Evolutionary conservation across 2,329 filamentous ascomycete genomes (phyloP), one percentile per base, ranked within the genome.

Genomic region (Colletotrichum sp.): DNA sequence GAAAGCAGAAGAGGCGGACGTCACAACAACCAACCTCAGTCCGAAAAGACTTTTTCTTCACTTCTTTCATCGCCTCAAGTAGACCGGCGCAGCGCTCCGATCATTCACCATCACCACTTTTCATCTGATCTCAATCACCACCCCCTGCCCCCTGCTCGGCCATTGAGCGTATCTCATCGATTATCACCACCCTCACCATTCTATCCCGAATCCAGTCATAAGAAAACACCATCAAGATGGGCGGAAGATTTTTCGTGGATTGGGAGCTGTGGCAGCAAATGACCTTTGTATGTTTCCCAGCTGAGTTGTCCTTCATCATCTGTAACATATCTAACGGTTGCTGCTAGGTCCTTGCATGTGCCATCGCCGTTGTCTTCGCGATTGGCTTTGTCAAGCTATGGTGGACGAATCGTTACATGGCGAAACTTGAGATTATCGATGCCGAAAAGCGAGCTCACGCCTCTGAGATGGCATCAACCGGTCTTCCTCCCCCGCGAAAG

Each of bases 201-300:
- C 44, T 49, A 34, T 15, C n/a, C n/a, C 28, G 34, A 28, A 12
- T 26, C n/a, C 18, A 21, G 26, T 36, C 44, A 24, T 28, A 12
- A 28, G 5, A 36, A 44, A 24, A 65, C 13, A 44, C 55, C 52
- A 69, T 78, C 44, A 52, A 52, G 65, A 85, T 84, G 81, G 55
- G 30, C 21, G 10, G 24, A 12, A 83, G 81, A 52, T 95, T 95
- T 84, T 95, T 94, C 84, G 81, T 88, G 57, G 88, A 86, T 66
- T 98, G 95, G 96, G 87, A 90, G 79, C 87, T 97, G 80, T 98
- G 96, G 96, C 92, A 97, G 88, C 93, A 98, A 87, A 93, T 98
- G 92, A 95, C 93, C 69, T 95, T 98, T 87, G 96, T 98, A 87
- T 89, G 94, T 89, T 34, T 8, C 13, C 18, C 34, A 36, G 12